Percentiles rank a stretch among this genome's conserved stretches.
Conservation (phyloP, 805 yeast genomes). For the Ogataea dorogensis region DNA sequence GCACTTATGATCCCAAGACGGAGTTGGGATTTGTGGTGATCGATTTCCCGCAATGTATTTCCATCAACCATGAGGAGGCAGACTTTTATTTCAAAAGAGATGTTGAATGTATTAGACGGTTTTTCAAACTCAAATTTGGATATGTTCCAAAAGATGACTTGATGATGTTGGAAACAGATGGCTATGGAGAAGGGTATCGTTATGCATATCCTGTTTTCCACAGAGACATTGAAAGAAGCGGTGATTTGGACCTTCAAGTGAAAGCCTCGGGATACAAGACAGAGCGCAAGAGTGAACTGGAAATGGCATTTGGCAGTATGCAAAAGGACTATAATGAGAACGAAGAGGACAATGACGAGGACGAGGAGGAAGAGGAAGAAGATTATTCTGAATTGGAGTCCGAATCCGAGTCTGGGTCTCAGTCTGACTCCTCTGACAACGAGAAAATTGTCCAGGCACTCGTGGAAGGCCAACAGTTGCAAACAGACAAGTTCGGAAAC, state of each 20-base stretch:
- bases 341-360: slow-evolving; percentile 38
- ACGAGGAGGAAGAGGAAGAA: slow-evolving; percentile 36
- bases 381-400: slow-evolving; percentile 38
- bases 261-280: slow-evolving; percentile 81
- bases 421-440: slow-evolving; percentile 34
- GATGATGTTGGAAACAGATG: slow-evolving; percentile 73
- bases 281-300: slow-evolving; percentile 56
- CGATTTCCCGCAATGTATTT: slow-evolving; percentile 98
- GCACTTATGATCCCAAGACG: slow-evolving; percentile 48
- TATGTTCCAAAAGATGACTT: slow-evolving; percentile 69
- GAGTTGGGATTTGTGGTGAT: slow-evolving; percentile 82
- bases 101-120: slow-evolving; percentile 82
- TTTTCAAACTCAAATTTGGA: slow-evolving; percentile 74
- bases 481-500: slow-evolving; percentile 81
- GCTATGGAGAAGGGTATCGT: slow-evolving; percentile 77
- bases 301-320: slow-evolving; percentile 70
- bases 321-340: slow-evolving; percentile 40
- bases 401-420: too few relatives aligned
- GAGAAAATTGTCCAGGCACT: slow-evolving; percentile 68
- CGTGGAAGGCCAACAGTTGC: slow-evolving; percentile 61
- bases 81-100: slow-evolving; percentile 86
- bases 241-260: slow-evolving; percentile 76
- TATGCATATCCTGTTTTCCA: slow-evolving; percentile 76
- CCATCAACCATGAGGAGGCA: slow-evolving; percentile 89
- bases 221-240: slow-evolving; percentile 69